Evolutionary conservation across 306 rosid species (phyloP).

Genomic region (Prinsepia uniflora): DNA sequence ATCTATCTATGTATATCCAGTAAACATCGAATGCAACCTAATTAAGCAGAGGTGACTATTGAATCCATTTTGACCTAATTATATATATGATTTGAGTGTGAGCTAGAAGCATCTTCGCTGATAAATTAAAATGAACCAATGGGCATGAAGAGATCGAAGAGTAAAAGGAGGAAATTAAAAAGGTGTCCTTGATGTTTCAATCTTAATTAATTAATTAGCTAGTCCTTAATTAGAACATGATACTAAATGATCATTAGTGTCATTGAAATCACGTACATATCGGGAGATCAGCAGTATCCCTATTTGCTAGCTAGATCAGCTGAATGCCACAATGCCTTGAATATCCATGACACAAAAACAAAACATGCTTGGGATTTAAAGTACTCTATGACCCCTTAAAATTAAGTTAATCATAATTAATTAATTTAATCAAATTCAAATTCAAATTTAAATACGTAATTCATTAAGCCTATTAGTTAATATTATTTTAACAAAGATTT

Average conservation of each 20-base stretch:
- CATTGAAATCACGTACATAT: constrained; percentile 16
- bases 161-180: neutral
- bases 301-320: neutral
- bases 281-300: constrained; percentile 1
- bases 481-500: constrained; percentile 23
- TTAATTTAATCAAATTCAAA: neutral
- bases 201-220: neutral
- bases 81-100: too few species aligned
- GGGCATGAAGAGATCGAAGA: neutral
- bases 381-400: neutral
- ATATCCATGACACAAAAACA: constrained; percentile 30
- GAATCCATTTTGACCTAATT: neutral
- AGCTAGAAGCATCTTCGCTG: neutral
- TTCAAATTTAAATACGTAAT: too few species aligned
- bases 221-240: neutral
- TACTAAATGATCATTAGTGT: constrained; percentile 12
- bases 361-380: neutral
- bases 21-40: too few species aligned
- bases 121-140: neutral
- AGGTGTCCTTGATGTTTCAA: neutral
- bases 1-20: too few species aligned
- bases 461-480: constrained; percentile 12
- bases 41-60: too few species aligned
- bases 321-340: constrained; percentile 18
- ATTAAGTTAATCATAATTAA: neutral